Base-by-base conservation (phyloP, 768 basidiomycete genomes). In the Thelephora ganbajun region DNA sequence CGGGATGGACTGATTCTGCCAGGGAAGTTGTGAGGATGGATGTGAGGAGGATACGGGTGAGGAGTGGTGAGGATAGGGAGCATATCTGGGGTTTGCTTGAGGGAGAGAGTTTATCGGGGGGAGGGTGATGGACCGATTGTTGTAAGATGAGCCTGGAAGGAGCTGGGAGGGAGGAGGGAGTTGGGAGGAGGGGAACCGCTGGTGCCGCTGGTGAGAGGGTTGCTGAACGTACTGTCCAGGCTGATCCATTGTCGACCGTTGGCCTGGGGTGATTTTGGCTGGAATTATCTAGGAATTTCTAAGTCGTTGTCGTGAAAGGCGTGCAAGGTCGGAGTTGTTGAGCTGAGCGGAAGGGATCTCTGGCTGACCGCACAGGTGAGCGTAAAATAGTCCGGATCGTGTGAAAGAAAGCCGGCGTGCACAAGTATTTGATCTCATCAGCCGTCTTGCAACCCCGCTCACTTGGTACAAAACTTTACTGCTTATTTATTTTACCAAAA, bases 141-240 rank as follows among this genome's bases (percentile, higher is more conserved):
- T 57, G 52, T 58, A 63, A 16, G 65, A 47, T 2, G 66, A 59
- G 12, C 66, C 61, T 42, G 56, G 57, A 45, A 66, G 67, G 14
- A 71, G 61, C 48, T 66, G 65, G 0, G 69, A 66, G 0, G 70
- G 70, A 0, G 68, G 69, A 0, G 69, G 69, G 22, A 70, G 67
- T 53, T 69, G 70, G 2, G 65, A 57, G 1, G 68, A 68, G 23
- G 65, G 65, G 54, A 69, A 71, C 46, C 69, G 62, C 43, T 64
- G 64, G 47, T 61, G 60, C 33, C 63, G 64, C 52, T 51, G 65
- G 49, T 41, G 52, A 30, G 51, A 47, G 48, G 53, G 54, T 13
- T 46, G 45, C 30, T 50, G 45, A 42, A 48, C 50, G 48, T 56
- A 57, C 41, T 59, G 56, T 33, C 45, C 42, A 37, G 57, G 48